phyloP scores from a whole-genome alignment of 2,329 filamentous ascomycete genomes.

The Colletotrichum truncatum region DNA sequence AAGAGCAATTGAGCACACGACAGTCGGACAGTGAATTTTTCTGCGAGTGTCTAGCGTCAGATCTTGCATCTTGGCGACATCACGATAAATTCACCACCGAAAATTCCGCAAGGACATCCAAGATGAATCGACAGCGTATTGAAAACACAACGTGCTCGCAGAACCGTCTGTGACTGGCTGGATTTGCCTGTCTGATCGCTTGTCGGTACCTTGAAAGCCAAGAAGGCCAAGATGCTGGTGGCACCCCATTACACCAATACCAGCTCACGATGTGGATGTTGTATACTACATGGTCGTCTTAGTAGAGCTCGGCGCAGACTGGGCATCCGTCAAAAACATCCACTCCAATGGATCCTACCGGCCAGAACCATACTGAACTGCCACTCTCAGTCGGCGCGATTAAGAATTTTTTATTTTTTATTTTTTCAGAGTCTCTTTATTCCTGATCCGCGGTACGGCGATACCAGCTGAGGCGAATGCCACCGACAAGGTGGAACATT shows the following conservation, averaged over 20 bases:
- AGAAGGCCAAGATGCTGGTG: conserved; percentile 23
- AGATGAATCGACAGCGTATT: neutral
- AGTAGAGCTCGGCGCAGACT: conserved; percentile 25
- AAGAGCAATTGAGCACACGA: conserved; percentile 26
- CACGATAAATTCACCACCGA: neutral
- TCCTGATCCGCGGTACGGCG: neutral
- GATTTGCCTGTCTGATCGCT: neutral
- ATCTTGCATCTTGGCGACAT: conserved; percentile 22
- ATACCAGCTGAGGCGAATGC: conserved; percentile 5
- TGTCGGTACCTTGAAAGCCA: conserved; percentile 23
- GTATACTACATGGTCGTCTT: no score
- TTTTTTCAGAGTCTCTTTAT: neutral
- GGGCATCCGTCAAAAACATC: conserved; percentile 26
- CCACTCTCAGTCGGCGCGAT: neutral
- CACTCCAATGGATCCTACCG: conserved; percentile 5
- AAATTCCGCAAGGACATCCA: neutral
- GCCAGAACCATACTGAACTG: neutral
- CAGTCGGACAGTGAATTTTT: neutral
- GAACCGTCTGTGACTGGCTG: conserved; percentile 5
- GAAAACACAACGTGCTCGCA: conserved; percentile 22
- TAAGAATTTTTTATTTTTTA: neutral
- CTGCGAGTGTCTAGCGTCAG: conserved; percentile 1
- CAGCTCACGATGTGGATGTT: conserved; percentile 12
- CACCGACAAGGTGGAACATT: no score
- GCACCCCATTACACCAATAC: conserved; percentile 20